Evolutionary conservation across 225 moss, liverwort and hornwort species (phyloP).

Genomic region (Bryoerythrophyllum caledonicum): DNA sequence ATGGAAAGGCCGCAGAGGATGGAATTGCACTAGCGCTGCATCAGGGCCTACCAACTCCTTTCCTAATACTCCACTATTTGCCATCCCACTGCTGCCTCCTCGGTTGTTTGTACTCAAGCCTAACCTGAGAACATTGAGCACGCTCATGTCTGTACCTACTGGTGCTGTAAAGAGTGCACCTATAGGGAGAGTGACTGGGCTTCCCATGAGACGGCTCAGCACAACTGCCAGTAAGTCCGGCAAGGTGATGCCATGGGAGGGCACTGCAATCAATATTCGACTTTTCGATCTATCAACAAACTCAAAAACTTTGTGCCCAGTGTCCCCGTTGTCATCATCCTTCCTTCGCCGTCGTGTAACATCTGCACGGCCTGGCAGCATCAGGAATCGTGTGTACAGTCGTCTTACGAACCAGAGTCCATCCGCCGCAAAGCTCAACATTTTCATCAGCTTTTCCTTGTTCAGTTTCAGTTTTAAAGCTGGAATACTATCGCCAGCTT

Average conservation of each 20-base stretch:
- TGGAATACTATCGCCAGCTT: constrained; percentile 61
- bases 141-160: constrained; percentile 53
- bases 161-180: constrained; percentile 63
- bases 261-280: constrained; percentile 69
- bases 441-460: constrained; percentile 54
- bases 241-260: constrained; percentile 63
- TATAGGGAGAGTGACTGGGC: constrained; percentile 70
- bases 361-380: constrained; percentile 67
- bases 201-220: constrained; percentile 71
- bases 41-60: constrained; percentile 68
- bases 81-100: constrained; percentile 33
- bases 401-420: constrained; percentile 76
- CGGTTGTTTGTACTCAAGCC: constrained; percentile 47
- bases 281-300: constrained; percentile 57
- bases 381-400: constrained; percentile 73
- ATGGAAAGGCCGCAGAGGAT: constrained; percentile 86
- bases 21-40: constrained; percentile 74
- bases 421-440: constrained; percentile 61
- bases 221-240: constrained; percentile 74
- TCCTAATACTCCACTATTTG: constrained; percentile 70
- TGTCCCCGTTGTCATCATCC: constrained; percentile 23
- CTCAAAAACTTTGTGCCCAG: constrained; percentile 75
- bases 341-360: constrained; percentile 47
- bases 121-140: constrained; percentile 56
- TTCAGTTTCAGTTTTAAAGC: constrained; percentile 47